These are phyloP conservation scores for Echinochloa phyllopogon DNA, from an alignment of 176 grass and related monocot genomes.

Conservation along the genomic window DNA sequence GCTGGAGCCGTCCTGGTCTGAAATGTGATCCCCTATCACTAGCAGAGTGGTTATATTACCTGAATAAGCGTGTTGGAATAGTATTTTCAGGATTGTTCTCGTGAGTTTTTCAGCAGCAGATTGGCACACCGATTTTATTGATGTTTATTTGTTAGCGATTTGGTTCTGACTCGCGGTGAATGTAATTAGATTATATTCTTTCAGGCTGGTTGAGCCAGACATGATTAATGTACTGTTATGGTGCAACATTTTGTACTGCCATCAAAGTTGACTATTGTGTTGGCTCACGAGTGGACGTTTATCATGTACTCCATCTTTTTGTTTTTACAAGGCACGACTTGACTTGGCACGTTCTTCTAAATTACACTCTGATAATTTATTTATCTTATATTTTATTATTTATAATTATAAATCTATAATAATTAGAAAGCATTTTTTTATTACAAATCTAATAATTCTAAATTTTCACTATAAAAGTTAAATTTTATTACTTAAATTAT, in stretches of 20 bases:
- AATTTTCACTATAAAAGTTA: too few species aligned
- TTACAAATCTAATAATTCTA: too few species aligned
- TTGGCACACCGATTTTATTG: not conserved
- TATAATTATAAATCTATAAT: too few species aligned
- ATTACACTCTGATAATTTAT: too few species aligned
- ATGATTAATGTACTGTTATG: not conserved
- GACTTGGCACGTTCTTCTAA: too few species aligned
- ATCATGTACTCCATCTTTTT: not conserved
- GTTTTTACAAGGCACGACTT: too few species aligned
- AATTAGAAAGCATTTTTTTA: too few species aligned
- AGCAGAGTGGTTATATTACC: not conserved
- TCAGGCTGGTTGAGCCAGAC: not conserved
- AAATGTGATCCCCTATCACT: not conserved
- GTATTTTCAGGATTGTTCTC: not conserved
- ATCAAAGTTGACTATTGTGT: not conserved
- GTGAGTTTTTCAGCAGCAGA: not conserved
- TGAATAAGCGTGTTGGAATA: not conserved
- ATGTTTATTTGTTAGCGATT: not conserved
- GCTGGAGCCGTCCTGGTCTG: slow-evolving; percentile 35
- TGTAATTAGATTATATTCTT: slow-evolving; percentile 15
- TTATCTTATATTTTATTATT: too few species aligned
- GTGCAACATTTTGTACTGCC: not conserved
- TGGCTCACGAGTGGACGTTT: not conserved
- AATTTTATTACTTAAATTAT: too few species aligned
- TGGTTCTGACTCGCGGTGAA: not conserved